Percentiles rank a stretch among this genome's conserved stretches.
Conservation (phyloP, 2,329 filamentous ascomycete species). For the Hypomyces perniciosus region DNA sequence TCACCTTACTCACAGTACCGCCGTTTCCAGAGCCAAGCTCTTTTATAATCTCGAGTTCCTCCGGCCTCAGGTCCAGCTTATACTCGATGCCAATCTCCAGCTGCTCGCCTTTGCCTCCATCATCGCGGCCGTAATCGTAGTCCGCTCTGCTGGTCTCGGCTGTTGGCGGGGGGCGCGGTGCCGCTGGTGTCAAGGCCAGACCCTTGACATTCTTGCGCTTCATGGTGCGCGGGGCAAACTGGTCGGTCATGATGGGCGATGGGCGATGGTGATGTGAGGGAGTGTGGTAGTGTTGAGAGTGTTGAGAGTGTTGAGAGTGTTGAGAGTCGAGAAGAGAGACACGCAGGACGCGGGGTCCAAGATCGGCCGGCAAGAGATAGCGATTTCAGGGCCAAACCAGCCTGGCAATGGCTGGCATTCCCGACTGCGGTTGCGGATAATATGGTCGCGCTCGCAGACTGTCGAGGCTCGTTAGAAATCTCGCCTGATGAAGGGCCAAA, state of each 20-base stretch:
- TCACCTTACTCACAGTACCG: slow-evolving; percentile 96
- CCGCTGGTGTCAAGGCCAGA: slow-evolving; percentile 74
- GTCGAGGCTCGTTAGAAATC: background rate
- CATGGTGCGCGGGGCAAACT: slow-evolving; percentile 70
- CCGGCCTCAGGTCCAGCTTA: slow-evolving; percentile 82
- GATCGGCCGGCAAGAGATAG: background rate
- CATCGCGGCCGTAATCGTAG: slow-evolving; percentile 54
- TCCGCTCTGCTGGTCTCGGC: slow-evolving; percentile 64
- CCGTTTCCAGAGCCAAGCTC: slow-evolving; percentile 95
- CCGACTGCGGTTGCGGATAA: slow-evolving; percentile 12
- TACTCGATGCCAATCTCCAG: slow-evolving; percentile 98
- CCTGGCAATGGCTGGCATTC: slow-evolving; percentile 14
- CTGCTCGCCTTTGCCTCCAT: slow-evolving; percentile 50
- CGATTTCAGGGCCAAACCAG: slow-evolving; percentile 14
- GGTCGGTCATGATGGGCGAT: slow-evolving; percentile 51
- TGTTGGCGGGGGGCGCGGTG: slow-evolving; percentile 65
- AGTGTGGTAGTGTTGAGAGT: background rate
- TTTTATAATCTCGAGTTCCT: slow-evolving; percentile 88
- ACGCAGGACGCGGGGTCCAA: background rate
- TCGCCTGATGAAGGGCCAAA: background rate
- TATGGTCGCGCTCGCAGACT: background rate
- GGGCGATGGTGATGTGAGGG: slow-evolving; percentile 11
- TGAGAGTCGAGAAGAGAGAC: too few species aligned
- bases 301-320: background rate
- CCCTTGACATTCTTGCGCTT: slow-evolving; percentile 99